Conservation (phyloP, 192 early-diverging fungal genomes). For the Coemansia sp. region DNA sequence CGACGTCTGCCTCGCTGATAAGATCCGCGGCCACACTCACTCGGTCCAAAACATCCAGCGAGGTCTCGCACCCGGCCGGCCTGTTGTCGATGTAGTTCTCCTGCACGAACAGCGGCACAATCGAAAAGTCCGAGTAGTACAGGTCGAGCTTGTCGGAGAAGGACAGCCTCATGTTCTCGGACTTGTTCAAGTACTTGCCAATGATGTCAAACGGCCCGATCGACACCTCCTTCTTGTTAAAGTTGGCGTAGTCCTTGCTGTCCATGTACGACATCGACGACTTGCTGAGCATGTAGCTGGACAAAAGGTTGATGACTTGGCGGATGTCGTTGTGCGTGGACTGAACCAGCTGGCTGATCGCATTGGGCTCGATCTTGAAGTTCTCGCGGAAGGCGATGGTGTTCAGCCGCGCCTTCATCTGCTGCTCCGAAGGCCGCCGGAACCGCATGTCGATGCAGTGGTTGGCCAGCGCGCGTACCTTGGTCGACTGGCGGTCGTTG, state of each 20-base stretch:
- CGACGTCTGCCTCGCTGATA: slow-evolving; percentile 80
- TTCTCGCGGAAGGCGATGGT: slow-evolving; percentile 81
- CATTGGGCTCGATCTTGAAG: slow-evolving; percentile 74
- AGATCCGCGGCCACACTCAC: slow-evolving; percentile 85
- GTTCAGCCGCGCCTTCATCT: slow-evolving; percentile 75
- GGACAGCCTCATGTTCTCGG: slow-evolving; percentile 50
- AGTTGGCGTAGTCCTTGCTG: slow-evolving; percentile 59
- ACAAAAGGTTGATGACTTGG: slow-evolving; percentile 94
- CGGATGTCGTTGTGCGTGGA: slow-evolving; percentile 91
- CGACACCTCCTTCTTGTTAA: slow-evolving; percentile 65
- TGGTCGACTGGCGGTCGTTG: slow-evolving; percentile 89
- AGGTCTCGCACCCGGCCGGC: slow-evolving; percentile 55
- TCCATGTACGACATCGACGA: slow-evolving; percentile 78
- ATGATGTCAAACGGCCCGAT: slow-evolving; percentile 80
- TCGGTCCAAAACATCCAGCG: slow-evolving; percentile 58
- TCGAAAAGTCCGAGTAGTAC: slow-evolving; percentile 89
- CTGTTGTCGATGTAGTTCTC: slow-evolving; percentile 86
- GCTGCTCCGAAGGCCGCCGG: slow-evolving; percentile 68
- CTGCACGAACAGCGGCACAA: slow-evolving; percentile 94
- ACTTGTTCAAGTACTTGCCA: slow-evolving; percentile 61
- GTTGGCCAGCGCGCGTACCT: slow-evolving; percentile 82
- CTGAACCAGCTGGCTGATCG: slow-evolving; percentile 78
- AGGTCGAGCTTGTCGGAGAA: slow-evolving; percentile 82
- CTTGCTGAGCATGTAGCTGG: slow-evolving; percentile 79
- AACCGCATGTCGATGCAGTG: slow-evolving; percentile 86